These are phyloP conservation scores for Pseudozyma tsukubaensis DNA, from an alignment of 1,284 basidiomycete genomes.

Conservation along the genomic window DNA sequence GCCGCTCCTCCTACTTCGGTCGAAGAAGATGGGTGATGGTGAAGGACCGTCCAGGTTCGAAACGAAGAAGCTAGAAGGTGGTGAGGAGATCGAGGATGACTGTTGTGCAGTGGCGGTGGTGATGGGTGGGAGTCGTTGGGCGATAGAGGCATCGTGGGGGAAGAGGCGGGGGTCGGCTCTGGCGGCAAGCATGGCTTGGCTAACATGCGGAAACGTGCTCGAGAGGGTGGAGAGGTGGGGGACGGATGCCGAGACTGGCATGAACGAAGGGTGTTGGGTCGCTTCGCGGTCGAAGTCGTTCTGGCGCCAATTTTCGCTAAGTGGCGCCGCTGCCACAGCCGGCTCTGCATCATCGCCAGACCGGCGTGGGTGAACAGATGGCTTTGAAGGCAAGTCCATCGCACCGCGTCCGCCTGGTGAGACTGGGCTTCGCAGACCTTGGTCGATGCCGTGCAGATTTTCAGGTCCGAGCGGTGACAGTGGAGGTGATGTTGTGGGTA, in stretches of 20 bases:
- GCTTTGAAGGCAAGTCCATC: conserved; percentile 8
- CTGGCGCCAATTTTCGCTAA: not conserved
- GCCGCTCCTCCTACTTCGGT: not conserved
- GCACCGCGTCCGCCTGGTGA: conserved; percentile 1
- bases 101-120: not conserved
- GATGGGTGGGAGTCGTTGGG: not conserved
- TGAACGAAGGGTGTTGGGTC: not conserved
- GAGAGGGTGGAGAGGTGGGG: conserved; percentile 12
- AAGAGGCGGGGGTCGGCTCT: conserved; percentile 31
- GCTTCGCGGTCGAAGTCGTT: not conserved
- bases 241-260: conserved; percentile 14
- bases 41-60: conserved; percentile 21
- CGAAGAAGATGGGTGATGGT: conserved; percentile 20
- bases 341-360: not conserved
- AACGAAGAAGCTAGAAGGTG: conserved; percentile 25
- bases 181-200: conserved; percentile 31
- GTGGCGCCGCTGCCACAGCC: not conserved
- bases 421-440: conserved; percentile 7
- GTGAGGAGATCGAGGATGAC: conserved; percentile 4
- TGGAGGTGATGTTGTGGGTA: conserved; percentile 15
- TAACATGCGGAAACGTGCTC: conserved; percentile 7
- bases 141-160: not conserved
- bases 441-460: conserved; percentile 1
- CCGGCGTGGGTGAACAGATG: not conserved
- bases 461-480: conserved; percentile 14